Evolutionary conservation across 768 basidiomycete genomes (phyloP).

Genomic region (Kwoniella sp.): DNA sequence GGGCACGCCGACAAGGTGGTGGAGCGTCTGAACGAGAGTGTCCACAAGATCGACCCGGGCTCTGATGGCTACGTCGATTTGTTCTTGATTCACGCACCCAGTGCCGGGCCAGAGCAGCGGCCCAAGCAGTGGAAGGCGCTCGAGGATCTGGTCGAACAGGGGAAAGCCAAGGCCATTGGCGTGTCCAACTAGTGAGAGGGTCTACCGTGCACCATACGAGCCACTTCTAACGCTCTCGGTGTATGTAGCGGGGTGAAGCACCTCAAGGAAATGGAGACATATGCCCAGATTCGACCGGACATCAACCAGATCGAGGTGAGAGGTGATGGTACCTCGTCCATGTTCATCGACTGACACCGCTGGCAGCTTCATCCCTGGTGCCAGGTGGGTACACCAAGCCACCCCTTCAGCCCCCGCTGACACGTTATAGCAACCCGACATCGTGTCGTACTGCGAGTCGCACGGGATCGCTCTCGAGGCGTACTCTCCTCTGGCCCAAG

Average conservation of each 20-base stretch:
- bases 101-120: slow-evolving; percentile 46
- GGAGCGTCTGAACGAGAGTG: slow-evolving; percentile 32
- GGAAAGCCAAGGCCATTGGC: slow-evolving; percentile 43
- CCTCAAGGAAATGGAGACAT: slow-evolving; percentile 40
- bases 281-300: slow-evolving; percentile 36
- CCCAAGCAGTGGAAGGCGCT: slow-evolving; percentile 38
- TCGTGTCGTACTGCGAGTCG: slow-evolving; percentile 36
- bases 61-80: slow-evolving; percentile 46
- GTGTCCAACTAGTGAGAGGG: slow-evolving; percentile 45
- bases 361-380: slow-evolving; percentile 42
- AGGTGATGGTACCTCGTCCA: neutral
- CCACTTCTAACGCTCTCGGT: neutral
- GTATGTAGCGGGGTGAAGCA: slow-evolving; percentile 45
- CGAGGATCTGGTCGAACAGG: slow-evolving; percentile 37
- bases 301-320: slow-evolving; percentile 46
- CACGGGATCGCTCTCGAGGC: slow-evolving; percentile 44
- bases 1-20: slow-evolving; percentile 29
- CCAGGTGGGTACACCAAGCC: slow-evolving; percentile 18
- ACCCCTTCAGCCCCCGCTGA: neutral
- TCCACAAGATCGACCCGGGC: slow-evolving; percentile 33
- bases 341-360: neutral
- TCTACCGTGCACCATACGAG: neutral
- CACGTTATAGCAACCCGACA: slow-evolving; percentile 28
- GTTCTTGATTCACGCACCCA: slow-evolving; percentile 51
- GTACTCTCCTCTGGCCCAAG: slow-evolving; percentile 45